Base-by-base conservation (phyloP, 1,139 yeast species). In the Candida gigantensis region DNA sequence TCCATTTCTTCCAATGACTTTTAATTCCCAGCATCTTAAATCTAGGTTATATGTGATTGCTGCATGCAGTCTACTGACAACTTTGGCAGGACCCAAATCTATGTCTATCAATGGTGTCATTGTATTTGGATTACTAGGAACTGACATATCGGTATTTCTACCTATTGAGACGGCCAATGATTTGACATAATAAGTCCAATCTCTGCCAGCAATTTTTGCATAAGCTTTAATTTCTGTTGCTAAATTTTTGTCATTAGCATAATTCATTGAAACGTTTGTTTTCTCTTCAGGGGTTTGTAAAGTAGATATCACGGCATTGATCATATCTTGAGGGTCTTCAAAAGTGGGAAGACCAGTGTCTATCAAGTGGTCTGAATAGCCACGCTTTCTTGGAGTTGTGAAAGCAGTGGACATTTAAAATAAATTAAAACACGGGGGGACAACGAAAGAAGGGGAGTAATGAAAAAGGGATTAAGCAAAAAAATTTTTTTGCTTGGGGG, bases 31-130 rank as follows among this genome's bases (percentile, higher is more conserved):
- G 44, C 79, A 72, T 41, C 95, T 76, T 32, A 77, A 65, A 43
- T 77, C 80, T 46, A 83, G 68, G 55, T 90, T 88, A 59, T 87
- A 92, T 34, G 78, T 76, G 44, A 92, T 88, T 16, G 77, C 63
- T 0, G 97, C 98, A 58, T 92, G 98, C 49, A 77, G 81, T 47
- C 98, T 76, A 17, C 94, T 82, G 7, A 92, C 97, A 15, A 92
- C 96, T 58, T 92, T 92, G 8, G 97, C 94, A 1, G 98, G 98
- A 3, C 97, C 97, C 52, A 92, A 68, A 62, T 92, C 98, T 38
- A 92, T 89, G 53, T 89, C 94, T 17, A 87, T 81, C 4, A 57
- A 57, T n/a, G 32, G 33, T 17, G 46, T 28, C 7, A 24, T 28
- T 32, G 30, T 16, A 21, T 20, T 16, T 7, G 29, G 33, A 30